These are phyloP conservation scores for Tylopilus balloui DNA, from an alignment of 768 basidiomycete genomes.

Conservation along the genomic window DNA sequence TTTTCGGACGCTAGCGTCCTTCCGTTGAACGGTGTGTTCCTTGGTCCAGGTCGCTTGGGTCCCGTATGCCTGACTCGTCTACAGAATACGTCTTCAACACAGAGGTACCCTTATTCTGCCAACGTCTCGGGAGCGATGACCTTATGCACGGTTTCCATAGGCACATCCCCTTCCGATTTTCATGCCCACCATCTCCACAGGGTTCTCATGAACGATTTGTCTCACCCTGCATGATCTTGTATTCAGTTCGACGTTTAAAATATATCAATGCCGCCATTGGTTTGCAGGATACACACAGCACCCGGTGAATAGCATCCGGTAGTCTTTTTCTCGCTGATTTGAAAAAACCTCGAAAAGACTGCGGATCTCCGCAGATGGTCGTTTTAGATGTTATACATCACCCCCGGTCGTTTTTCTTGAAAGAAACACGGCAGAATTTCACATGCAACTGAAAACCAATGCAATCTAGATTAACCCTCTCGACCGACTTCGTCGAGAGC, in stretches of 20 bases:
- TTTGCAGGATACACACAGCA: background rate
- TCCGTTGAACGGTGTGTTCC: conserved; percentile 64
- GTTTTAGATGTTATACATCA: background rate
- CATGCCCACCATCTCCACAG: conserved; percentile 43
- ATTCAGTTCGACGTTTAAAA: background rate
- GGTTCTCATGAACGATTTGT: conserved; percentile 38
- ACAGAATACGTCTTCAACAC: conserved; percentile 90
- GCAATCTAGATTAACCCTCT: conserved; percentile 9
- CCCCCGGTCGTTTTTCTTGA: background rate
- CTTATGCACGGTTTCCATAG: conserved; percentile 29
- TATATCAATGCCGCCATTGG: background rate
- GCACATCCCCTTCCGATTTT: conserved; percentile 74
- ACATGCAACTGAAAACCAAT: conserved; percentile 1
- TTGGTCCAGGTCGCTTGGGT: background rate
- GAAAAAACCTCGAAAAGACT: background rate
- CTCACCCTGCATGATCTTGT: background rate
- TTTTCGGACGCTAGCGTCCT: conserved; percentile 74
- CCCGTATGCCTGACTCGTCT: conserved; percentile 10
- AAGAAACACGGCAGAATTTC: background rate
- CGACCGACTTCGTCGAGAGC: conserved; percentile 3
- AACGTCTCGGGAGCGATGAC: background rate
- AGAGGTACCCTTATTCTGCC: conserved; percentile 48
- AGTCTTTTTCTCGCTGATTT: background rate
- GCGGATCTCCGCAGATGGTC: background rate
- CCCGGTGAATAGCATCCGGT: background rate